Percentiles rank a stretch among this genome's conserved stretches.
These are phyloP conservation scores for Paramecium sonneborni DNA, from an alignment of 73 alveolate genomes.

Conservation along the genomic window DNA sequence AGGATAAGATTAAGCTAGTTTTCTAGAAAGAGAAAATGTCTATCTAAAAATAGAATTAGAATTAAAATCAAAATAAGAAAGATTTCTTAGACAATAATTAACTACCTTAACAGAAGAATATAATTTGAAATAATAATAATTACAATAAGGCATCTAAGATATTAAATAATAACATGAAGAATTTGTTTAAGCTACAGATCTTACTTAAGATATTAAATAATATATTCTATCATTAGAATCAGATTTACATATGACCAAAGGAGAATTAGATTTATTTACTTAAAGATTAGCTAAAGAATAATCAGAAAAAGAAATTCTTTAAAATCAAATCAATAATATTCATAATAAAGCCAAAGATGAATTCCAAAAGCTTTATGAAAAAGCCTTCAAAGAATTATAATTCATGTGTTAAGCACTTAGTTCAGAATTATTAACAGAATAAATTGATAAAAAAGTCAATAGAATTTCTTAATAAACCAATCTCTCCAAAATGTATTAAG, in stretches of 20 bases:
- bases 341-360: slow-evolving; percentile 6
- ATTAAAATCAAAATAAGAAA: slow-evolving; percentile 27
- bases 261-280: background rate
- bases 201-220: background rate
- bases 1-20: slow-evolving; percentile 27
- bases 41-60: slow-evolving; percentile 37
- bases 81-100: background rate
- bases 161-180: background rate
- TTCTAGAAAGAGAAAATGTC: slow-evolving; percentile 38
- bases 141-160: background rate
- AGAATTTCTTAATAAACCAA: slow-evolving; percentile 10
- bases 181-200: slow-evolving; percentile 12
- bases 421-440: slow-evolving; percentile 32
- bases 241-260: background rate
- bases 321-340: background rate
- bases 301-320: background rate
- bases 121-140: background rate
- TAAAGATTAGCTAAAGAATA: slow-evolving; percentile 38
- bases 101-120: background rate
- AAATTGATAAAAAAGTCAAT: background rate
- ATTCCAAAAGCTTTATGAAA: background rate
- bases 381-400: slow-evolving; percentile 31
- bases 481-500: slow-evolving; percentile 1
- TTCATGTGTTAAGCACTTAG: slow-evolving; percentile 31
- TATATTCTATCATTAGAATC: background rate